Conservation (phyloP, 148 eudicot genomes). For the Nepenthes gracilis region DNA sequence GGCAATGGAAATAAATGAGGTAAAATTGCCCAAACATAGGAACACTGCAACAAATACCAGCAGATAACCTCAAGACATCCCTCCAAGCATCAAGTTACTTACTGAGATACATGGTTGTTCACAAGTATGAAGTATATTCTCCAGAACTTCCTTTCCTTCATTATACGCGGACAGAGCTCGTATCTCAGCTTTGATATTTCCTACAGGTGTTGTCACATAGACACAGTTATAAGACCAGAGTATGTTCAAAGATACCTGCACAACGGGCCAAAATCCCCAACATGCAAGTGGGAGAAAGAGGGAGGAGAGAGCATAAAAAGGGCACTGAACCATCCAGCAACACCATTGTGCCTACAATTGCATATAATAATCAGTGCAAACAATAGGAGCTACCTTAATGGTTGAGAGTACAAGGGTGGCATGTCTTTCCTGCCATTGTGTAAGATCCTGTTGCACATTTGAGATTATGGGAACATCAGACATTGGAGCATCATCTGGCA, state of each 20-base stretch:
- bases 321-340: background rate
- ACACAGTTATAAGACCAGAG: background rate
- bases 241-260: background rate
- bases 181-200: conserved; percentile 91
- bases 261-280: background rate
- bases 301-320: background rate
- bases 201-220: conserved; percentile 34
- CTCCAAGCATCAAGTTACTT: conserved; percentile 29
- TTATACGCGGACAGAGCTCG: conserved; percentile 80
- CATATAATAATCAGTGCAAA: background rate
- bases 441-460: conserved; percentile 93
- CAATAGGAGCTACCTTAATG: conserved; percentile 49
- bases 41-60: background rate
- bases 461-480: conserved; percentile 83
- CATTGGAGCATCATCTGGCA: conserved; percentile 74
- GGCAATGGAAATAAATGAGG: too few relatives aligned
- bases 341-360: background rate
- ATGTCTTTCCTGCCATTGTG: conserved; percentile 86
- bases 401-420: conserved; percentile 79
- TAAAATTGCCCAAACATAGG: too few relatives aligned
- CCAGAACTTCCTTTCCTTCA: conserved; percentile 97
- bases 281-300: background rate
- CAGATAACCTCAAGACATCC: background rate
- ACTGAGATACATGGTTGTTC: conserved; percentile 76
- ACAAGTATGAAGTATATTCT: conserved; percentile 87